Percentiles rank a stretch among this genome's conserved stretches.
phyloP scores from a whole-genome alignment of 768 basidiomycete species.

The Agrocybe chaxingu region DNA sequence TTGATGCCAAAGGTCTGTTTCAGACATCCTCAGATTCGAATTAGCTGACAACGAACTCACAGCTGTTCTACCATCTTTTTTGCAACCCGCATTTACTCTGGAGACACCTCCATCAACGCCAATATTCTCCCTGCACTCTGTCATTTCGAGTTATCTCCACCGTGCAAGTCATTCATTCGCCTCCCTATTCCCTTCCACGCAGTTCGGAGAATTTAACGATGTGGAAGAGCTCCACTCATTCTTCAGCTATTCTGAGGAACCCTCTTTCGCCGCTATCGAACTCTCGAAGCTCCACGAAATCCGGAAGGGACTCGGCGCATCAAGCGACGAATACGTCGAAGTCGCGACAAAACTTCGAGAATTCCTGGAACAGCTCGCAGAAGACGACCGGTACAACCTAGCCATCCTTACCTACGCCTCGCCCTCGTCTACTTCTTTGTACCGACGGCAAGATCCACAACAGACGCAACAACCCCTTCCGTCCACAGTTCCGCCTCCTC shows the following conservation, averaged over 20 bases:
- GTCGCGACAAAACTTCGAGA: constrained; percentile 45
- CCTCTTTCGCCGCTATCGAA: constrained; percentile 63
- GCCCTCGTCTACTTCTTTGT: constrained; percentile 17
- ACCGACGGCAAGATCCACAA: constrained; percentile 38
- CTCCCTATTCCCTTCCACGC: constrained; percentile 42
- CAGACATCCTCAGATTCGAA: background rate
- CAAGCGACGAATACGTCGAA: constrained; percentile 52
- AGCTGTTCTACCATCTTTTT: constrained; percentile 58
- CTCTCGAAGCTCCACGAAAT: constrained; percentile 49
- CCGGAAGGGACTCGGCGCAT: constrained; percentile 40
- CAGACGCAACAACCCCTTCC: constrained; percentile 49
- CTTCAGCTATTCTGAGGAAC: constrained; percentile 46
- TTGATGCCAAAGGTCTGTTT: constrained; percentile 50
- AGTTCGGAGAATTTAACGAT: constrained; percentile 25
- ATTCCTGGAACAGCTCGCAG: constrained; percentile 42
- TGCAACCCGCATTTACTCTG: constrained; percentile 47
- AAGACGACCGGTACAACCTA: constrained; percentile 36
- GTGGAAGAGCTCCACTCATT: constrained; percentile 43
- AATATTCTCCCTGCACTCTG: constrained; percentile 41
- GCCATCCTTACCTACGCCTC: constrained; percentile 52
- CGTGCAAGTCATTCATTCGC: constrained; percentile 59
- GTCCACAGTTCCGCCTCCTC: constrained; percentile 34
- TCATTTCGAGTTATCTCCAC: constrained; percentile 55
- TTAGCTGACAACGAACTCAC: constrained; percentile 3
- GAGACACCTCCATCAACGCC: constrained; percentile 24